Evolutionary conservation across 192 early-diverging fungal species (phyloP), one percentile per base, ranked within the genome.

Genomic region (Paraglomus brasilianum): DNA sequence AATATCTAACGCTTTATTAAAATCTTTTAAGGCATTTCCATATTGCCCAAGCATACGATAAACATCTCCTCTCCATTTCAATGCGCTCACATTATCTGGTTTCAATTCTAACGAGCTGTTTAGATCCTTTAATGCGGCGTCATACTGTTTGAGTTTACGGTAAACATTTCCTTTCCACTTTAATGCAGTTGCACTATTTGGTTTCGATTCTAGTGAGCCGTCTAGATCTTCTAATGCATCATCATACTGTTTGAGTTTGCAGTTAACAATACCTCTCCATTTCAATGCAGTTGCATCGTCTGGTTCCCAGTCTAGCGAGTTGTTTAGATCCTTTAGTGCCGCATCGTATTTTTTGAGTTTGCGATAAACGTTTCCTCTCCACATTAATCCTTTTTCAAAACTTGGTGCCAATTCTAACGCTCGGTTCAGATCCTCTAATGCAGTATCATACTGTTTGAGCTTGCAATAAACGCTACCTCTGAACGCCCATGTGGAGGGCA

Each of bases 101-200:
- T 13, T 14, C 5, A 39, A 5, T 50, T 51, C 5, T 51, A 66
- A 52, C 36, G 64, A 43, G 40, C 41, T 50, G 7, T 66, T 51
- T 66, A 66, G 52, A 51, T 66, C 64, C 2, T 48, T 17, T 55
- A 55, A 55, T 11, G 52, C 52, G 8, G n/a, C 52, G 7, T 55
- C 24, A 24, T 55, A 55, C 8, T 24, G n/a, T 55, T 24, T 24
- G n/a, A 55, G 24, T 55, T 17, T 7, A 55, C 52, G 24, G 24
- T 55, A 55, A 17, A 55, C 52, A 21, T 55, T 24, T 21, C 52
- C 52, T 21, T 24, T 15, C n/a, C 24, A 15, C n/a, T 24, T 15
- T 24, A 55, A 55, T 21, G 17, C n/a, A 17, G n/a, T 21, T 8
- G 52, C 52, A 17, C 24, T 24, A 55, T 55, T 55, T 55, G 52